A percentile compares a stretch with the other conserved stretches of the same genome.
Evolutionary conservation across 345 rosid genomes (phyloP).

Genomic region (Gynandropsis gynandra): DNA sequence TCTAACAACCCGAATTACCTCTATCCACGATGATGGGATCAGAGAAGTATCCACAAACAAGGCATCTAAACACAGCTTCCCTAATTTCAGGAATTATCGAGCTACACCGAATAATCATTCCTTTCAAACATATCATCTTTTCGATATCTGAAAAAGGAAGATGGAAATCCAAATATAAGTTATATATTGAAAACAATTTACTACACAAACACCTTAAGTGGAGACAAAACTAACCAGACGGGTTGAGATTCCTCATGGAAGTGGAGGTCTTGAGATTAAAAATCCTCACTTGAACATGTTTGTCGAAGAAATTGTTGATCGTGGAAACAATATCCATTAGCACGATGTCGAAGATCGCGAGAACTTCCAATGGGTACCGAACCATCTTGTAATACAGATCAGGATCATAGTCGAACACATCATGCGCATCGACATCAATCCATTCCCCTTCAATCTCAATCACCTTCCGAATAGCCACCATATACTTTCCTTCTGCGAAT

Average conservation of each 20-base stretch:
- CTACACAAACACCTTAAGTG: neutral
- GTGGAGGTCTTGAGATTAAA: constrained; percentile 66
- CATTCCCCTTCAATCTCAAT: constrained; percentile 85
- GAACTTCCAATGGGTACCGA: constrained; percentile 81
- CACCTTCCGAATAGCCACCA: constrained; percentile 61
- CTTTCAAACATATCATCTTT: constrained; percentile 94
- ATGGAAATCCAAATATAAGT: constrained; percentile 15
- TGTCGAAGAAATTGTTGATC: constrained; percentile 68
- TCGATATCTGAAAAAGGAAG: constrained; percentile 58
- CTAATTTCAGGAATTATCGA: constrained; percentile 93
- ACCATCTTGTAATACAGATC: constrained; percentile 88
- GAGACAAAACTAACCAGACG: constrained; percentile 54
- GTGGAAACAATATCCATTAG: constrained; percentile 82
- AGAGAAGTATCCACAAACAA: constrained; percentile 75
- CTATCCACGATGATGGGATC: constrained; percentile 88
- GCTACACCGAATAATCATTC: constrained; percentile 92
- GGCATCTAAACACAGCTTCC: constrained; percentile 90
- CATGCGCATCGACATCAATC: constrained; percentile 84
- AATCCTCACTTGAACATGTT: constrained; percentile 82
- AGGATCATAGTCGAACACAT: constrained; percentile 72
- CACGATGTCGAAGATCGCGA: constrained; percentile 91
- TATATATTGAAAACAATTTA: constrained; percentile 5
- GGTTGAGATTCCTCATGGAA: constrained; percentile 89
- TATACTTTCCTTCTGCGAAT: constrained; percentile 76
- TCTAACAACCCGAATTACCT: constrained; percentile 44